These are phyloP conservation scores for Eudorina sp. DNA, from an alignment of 139 green algal species.

Conservation along the genomic window DNA sequence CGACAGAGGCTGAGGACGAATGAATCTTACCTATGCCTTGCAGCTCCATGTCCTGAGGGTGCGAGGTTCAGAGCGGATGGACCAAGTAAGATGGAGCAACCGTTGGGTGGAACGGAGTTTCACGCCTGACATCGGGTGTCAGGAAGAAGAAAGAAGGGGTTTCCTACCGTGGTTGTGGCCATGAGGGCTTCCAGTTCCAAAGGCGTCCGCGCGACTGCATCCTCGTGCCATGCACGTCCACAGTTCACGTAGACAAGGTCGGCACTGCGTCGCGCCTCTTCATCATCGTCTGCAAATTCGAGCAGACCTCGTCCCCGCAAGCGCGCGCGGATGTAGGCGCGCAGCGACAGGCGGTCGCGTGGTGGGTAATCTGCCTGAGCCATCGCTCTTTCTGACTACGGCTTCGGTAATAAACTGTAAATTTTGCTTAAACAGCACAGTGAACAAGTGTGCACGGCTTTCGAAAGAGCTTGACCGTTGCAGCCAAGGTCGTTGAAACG, in stretches of 20 bases:
- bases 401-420: too few relatives aligned
- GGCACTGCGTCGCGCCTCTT: background rate
- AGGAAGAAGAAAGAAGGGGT: background rate
- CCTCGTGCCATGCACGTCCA: background rate
- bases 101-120: too few relatives aligned
- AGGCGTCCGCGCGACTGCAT: background rate
- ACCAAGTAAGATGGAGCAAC: background rate
- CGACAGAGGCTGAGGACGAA: background rate
- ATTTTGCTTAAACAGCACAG: too few relatives aligned
- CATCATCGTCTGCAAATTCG: slow-evolving; percentile 16
- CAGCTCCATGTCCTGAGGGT: background rate
- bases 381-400: background rate
- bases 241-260: slow-evolving; percentile 1
- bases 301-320: background rate
- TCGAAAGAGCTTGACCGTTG: too few relatives aligned
- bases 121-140: too few relatives aligned
- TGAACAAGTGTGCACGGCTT: too few relatives aligned
- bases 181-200: background rate
- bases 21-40: slow-evolving; percentile 25
- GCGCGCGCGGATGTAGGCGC: slow-evolving; percentile 13
- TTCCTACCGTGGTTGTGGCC: slow-evolving; percentile 21
- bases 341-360: background rate
- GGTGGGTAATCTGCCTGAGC: background rate
- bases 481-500: too few relatives aligned
- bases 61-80: background rate